phyloP scores from a whole-genome alignment of 1,284 basidiomycete species.

The Heterobasidion irregulare region DNA sequence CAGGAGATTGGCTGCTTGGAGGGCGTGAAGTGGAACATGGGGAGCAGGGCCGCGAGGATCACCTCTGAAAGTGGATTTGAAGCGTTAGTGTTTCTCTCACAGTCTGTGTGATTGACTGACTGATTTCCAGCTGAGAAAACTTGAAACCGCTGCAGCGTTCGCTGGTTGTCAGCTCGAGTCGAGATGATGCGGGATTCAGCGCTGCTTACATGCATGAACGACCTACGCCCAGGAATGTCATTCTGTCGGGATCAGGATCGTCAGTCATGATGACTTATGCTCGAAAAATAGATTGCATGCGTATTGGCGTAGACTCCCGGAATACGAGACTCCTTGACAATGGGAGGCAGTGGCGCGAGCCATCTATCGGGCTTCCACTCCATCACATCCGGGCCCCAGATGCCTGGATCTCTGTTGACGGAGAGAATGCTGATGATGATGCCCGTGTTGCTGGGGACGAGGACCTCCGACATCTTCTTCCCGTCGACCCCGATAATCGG shows the following conservation, averaged over 20 bases:
- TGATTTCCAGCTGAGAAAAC: constrained; percentile 4
- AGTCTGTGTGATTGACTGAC: neutral
- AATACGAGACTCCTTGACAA: neutral
- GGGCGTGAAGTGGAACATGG: neutral
- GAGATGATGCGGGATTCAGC: neutral
- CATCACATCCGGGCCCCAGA: constrained; percentile 1
- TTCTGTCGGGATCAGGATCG: neutral
- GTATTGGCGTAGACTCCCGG: constrained; percentile 3
- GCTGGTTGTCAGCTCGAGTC: neutral
- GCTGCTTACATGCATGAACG: constrained; percentile 1
- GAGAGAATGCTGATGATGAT: neutral
- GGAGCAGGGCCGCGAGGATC: neutral
- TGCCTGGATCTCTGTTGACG: neutral
- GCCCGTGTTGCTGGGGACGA: neutral
- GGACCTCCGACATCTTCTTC: neutral
- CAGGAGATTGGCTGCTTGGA: neutral
- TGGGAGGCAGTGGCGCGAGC: neutral
- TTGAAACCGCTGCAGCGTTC: neutral
- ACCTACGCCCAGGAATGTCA: constrained; percentile 7
- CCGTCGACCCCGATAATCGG: neutral
- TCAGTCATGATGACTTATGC: neutral
- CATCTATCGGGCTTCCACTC: constrained; percentile 4
- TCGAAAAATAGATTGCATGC: neutral
- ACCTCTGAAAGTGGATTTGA: neutral
- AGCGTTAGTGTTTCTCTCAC: neutral